Percentiles rank a stretch among this genome's conserved stretches.
These are phyloP conservation scores for Eucalyptus viminalis DNA, from an alignment of 345 rosid species.

Conservation along the genomic window DNA sequence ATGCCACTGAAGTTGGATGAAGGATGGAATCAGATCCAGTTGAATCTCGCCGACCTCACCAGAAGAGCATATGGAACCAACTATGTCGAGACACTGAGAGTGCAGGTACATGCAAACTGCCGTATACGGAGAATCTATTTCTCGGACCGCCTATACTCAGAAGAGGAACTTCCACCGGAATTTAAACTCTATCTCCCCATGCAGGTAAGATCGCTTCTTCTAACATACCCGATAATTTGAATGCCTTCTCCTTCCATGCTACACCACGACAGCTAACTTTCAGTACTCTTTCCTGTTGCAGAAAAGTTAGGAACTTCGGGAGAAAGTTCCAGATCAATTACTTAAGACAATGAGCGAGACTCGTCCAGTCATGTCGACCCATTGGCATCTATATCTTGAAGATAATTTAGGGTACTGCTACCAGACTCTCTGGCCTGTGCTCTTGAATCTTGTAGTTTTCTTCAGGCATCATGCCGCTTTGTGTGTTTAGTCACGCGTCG, in stretches of 20 bases:
- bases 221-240: background rate
- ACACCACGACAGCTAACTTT: background rate
- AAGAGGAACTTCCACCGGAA: slow-evolving; percentile 97
- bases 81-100: slow-evolving; percentile 85
- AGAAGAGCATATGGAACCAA: slow-evolving; percentile 95
- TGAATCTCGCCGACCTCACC: slow-evolving; percentile 86
- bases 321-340: background rate
- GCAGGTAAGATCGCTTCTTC: slow-evolving; percentile 39
- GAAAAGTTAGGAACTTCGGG: slow-evolving; percentile 14
- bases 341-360: background rate
- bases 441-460: background rate
- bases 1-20: slow-evolving; percentile 95
- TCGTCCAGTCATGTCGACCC: background rate
- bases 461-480: background rate
- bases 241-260: background rate
- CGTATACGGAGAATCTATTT: slow-evolving; percentile 86
- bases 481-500: background rate
- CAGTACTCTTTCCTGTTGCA: slow-evolving; percentile 5
- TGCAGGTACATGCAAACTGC: slow-evolving; percentile 96
- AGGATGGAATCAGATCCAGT: slow-evolving; percentile 95
- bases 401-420: background rate
- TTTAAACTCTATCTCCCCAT: slow-evolving; percentile 88
- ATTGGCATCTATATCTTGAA: background rate
- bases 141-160: slow-evolving; percentile 87
- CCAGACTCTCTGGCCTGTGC: background rate